Conservation (phyloP, 768 basidiomycete species). For the Leucosporidium creatinivorum region DNA sequence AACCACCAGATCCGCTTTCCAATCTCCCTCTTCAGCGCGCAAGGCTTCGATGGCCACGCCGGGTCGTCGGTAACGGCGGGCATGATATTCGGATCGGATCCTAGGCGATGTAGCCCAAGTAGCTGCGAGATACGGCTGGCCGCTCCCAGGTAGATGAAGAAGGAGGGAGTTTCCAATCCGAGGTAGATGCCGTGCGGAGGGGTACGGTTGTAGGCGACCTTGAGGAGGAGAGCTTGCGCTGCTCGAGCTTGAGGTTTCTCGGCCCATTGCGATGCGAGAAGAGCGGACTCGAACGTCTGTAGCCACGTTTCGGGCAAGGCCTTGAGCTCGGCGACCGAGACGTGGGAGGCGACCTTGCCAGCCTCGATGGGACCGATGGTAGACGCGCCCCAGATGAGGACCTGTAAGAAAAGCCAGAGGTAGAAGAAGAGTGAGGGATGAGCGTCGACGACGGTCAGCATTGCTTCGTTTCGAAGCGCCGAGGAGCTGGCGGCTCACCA, state of each 20-base stretch:
- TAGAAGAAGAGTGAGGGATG: too few relatives aligned
- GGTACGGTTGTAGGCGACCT: slow-evolving; percentile 8
- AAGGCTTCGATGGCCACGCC: slow-evolving; percentile 1
- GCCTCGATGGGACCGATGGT: slow-evolving; percentile 16
- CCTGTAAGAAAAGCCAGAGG: too few relatives aligned
- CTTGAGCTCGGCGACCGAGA: slow-evolving; percentile 1
- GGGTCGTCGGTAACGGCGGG: slow-evolving; percentile 10
- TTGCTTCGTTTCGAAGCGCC: too few relatives aligned
- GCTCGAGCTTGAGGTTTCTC: slow-evolving; percentile 18
- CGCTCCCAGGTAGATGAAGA: slow-evolving; percentile 10
- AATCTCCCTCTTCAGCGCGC: slow-evolving; percentile 12
- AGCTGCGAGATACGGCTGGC: slow-evolving; percentile 12
- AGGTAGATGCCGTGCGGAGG: slow-evolving; percentile 6
- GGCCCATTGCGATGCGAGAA: not conserved
- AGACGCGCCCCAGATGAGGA: not conserved
- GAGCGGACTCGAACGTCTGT: not conserved
- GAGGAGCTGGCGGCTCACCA: not conserved
- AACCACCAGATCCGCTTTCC: slow-evolving; percentile 10
- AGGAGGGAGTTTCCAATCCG: slow-evolving; percentile 10
- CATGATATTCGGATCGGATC: slow-evolving; percentile 17
- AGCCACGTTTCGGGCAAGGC: slow-evolving; percentile 1
- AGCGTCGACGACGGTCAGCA: too few relatives aligned
- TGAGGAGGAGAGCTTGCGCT: slow-evolving; percentile 1
- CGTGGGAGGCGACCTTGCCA: slow-evolving; percentile 13
- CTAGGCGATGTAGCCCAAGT: slow-evolving; percentile 26